Base-by-base conservation (phyloP, 306 rosid genomes). In the Medicago truncatula region DNA sequence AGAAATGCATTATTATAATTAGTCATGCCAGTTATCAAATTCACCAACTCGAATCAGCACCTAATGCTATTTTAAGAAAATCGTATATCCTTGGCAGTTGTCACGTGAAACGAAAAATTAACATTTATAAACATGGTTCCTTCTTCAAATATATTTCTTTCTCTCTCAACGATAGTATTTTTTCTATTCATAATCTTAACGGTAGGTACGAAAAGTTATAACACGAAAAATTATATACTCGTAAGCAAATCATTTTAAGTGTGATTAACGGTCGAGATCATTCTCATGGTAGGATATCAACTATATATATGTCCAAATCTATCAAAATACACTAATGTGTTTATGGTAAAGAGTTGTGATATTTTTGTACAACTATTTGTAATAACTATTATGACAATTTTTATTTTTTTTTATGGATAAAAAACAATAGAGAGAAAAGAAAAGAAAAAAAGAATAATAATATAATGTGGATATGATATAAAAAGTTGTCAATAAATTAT, bases 61-160 rank as follows among this genome's bases (percentile, higher is more conserved):
- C 79, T 31, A 41, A 66, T 38, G 28, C 14, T 8, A 71, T 79
- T 67, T 65, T 49, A 65, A 23, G 41, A 21, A 74, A 52, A 57
- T 67, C 23, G 34, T 65, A 31, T 58, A 64, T 73, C 15, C n/a
- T 53, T 34, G 7, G 75, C 63, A 80, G 74, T 43, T 34, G 14
- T 63, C 83, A 73, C 78, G 70, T 73, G 83, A 79, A 78, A 52
- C 23, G 1, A 63, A 66, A 25, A 16, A 8, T 39, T 71, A 25
- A 63, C 50, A 12, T 21, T 70, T 53, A 47, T 21, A 46, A 47
- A 67, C 23, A 44, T 14, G 25, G 5, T 38, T 68, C 18, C 70
- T 43, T 68, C 38, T 56, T 40, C 67, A 38, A 58, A 58, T 12
- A 58, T 18, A 54, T 52, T 5, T 56, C 10, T 56, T 2, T 56